phyloP scores from a whole-genome alignment of 2,329 filamentous ascomycete genomes.

The Xylariaceae sp. region DNA sequence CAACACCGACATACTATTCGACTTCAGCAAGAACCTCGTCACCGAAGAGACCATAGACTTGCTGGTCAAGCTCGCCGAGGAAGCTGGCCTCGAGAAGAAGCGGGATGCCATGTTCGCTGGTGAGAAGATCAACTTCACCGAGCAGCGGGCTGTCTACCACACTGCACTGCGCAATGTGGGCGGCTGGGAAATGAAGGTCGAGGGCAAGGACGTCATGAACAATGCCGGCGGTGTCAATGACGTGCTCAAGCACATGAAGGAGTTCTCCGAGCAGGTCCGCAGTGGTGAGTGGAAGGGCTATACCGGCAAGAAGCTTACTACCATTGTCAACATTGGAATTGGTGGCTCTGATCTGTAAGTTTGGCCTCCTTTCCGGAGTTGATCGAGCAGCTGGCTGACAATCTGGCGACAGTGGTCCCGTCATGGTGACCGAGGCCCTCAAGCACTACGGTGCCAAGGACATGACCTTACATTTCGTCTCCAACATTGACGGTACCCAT shows the following conservation, averaged over 20 bases:
- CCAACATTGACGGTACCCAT: constrained; percentile 98
- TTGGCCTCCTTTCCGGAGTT: not conserved
- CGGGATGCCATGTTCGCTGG: constrained; percentile 96
- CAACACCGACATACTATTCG: constrained; percentile 83
- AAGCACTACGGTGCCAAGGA: constrained; percentile 86
- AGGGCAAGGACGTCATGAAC: constrained; percentile 89
- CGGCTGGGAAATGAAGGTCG: constrained; percentile 76
- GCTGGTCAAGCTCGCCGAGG: constrained; percentile 82
- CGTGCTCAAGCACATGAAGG: constrained; percentile 95
- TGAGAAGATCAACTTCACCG: constrained; percentile 99
- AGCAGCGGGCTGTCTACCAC: constrained; percentile 94
- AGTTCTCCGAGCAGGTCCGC: constrained; percentile 91
- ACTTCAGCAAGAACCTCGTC: constrained; percentile 98
- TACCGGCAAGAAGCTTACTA: constrained; percentile 95
- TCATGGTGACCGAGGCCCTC: constrained; percentile 97
- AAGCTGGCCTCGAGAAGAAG: constrained; percentile 86
- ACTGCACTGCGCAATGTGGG: constrained; percentile 85
- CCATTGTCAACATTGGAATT: constrained; percentile 95
- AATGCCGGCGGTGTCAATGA: constrained; percentile 81
- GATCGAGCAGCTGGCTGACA: not conserved
- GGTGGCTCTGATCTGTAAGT: constrained; percentile 95
- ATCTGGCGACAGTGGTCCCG: constrained; percentile 64
- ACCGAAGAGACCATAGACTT: constrained; percentile 86
- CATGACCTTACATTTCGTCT: constrained; percentile 93
- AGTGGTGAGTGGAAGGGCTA: constrained; percentile 96